phyloP scores from a whole-genome alignment of 805 yeast genomes.

The Candida wancherniae region DNA sequence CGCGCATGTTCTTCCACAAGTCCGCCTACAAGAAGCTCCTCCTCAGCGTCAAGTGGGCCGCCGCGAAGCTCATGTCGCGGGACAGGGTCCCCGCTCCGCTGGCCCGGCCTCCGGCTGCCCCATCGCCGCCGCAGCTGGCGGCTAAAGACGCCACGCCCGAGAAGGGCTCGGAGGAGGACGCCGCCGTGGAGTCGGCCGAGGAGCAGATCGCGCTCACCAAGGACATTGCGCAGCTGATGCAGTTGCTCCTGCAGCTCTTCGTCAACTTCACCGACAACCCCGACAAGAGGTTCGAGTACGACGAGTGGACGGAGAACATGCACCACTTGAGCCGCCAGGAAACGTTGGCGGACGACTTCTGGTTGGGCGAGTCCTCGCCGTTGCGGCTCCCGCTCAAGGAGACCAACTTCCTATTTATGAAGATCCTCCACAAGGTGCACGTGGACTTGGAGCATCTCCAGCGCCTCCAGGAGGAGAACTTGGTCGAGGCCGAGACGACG shows the following conservation, averaged over 20 bases:
- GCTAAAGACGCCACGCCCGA: no score
- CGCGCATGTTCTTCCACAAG: constrained; percentile 4
- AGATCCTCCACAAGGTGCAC: constrained; percentile 26
- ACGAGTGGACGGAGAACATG: constrained; percentile 48
- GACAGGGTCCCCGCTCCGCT: no score
- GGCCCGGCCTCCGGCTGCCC: no score
- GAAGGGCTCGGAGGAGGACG: no score
- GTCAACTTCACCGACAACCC: constrained; percentile 38
- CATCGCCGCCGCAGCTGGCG: no score
- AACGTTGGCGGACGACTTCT: constrained; percentile 30
- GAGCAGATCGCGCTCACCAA: constrained; percentile 4
- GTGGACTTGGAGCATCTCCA: constrained; percentile 13
- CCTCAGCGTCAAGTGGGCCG: no score
- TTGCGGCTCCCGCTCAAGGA: constrained; percentile 65
- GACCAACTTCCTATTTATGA: constrained; percentile 53
- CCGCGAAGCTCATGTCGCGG: no score
- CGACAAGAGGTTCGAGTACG: constrained; percentile 39
- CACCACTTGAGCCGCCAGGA: constrained; percentile 24
- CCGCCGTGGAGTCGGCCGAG: no score
- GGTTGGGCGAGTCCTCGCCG: constrained; percentile 69
- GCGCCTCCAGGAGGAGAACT: constrained; percentile 3
- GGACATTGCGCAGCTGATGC: constrained; percentile 15
- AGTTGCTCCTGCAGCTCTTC: constrained; percentile 25
- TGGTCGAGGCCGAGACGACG: no score
- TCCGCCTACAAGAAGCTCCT: constrained; percentile 6